Conservation (phyloP, 805 yeast genomes). For the Wickerhamomyces bovis region DNA sequence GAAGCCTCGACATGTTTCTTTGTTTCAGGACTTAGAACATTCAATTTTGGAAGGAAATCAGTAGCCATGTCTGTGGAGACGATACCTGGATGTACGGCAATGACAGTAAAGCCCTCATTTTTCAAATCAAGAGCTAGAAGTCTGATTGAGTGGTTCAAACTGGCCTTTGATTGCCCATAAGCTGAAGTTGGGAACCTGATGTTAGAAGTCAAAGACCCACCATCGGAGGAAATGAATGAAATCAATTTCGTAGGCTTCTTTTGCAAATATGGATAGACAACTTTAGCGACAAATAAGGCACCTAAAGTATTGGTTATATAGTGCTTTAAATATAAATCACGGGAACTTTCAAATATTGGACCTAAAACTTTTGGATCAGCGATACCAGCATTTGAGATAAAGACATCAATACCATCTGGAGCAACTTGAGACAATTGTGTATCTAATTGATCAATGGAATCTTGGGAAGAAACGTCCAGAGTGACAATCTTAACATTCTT, state of each 20-base stretch:
- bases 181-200: not conserved
- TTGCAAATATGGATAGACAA: slow-evolving; percentile 13
- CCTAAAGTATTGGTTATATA: slow-evolving; percentile 8
- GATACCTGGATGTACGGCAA: slow-evolving; percentile 1
- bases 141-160: not conserved
- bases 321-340: slow-evolving; percentile 5
- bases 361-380: not conserved
- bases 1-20: not conserved
- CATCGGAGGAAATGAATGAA: slow-evolving; percentile 23
- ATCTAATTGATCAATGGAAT: slow-evolving; percentile 7
- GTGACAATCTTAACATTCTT: slow-evolving; percentile 5
- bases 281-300: slow-evolving; percentile 4
- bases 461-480: slow-evolving; percentile 8
- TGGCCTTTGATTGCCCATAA: slow-evolving; percentile 30
- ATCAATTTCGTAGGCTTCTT: slow-evolving; percentile 20
- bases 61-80: not conserved
- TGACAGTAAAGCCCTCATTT: not conserved
- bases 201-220: slow-evolving; percentile 16
- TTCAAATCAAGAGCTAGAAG: not conserved
- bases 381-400: slow-evolving; percentile 15
- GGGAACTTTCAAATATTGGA: slow-evolving; percentile 3
- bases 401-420: slow-evolving; percentile 10
- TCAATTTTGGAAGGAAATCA: not conserved
- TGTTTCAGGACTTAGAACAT: not conserved
- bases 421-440: slow-evolving; percentile 3